Percentiles rank a stretch among this genome's conserved stretches.
These are phyloP conservation scores for Zangia roseola DNA, from an alignment of 768 basidiomycete genomes.

Conservation along the genomic window DNA sequence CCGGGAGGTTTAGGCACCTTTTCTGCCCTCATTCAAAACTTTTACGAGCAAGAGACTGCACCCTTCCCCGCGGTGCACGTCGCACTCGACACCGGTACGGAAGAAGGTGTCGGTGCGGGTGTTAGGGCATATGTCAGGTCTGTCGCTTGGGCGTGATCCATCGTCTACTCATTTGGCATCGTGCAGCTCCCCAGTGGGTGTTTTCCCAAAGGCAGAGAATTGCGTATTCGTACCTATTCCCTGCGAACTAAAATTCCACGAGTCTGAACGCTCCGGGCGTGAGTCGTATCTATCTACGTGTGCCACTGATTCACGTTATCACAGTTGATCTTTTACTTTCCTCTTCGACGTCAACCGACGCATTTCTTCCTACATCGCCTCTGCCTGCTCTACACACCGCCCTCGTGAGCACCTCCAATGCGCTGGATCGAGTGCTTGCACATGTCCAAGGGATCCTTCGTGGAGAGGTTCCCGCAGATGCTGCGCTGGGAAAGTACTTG, in stretches of 20 bases:
- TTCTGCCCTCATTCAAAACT: slow-evolving; percentile 96
- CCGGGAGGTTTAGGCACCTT: slow-evolving; percentile 70
- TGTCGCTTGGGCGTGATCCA: slow-evolving; percentile 16
- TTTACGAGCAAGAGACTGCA: slow-evolving; percentile 89
- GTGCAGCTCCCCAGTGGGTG: slow-evolving; percentile 80
- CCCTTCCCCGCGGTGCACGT: slow-evolving; percentile 90
- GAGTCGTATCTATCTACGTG: slow-evolving; percentile 33
- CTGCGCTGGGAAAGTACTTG: slow-evolving; percentile 85
- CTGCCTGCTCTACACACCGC: slow-evolving; percentile 51
- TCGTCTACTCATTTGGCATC: slow-evolving; percentile 8
- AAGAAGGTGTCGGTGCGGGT: slow-evolving; percentile 60
- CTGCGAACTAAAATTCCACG: slow-evolving; percentile 79
- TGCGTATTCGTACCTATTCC: slow-evolving; percentile 92
- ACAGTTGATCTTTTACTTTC: slow-evolving; percentile 79
- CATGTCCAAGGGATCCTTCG: slow-evolving; percentile 82
- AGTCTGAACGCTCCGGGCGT: slow-evolving; percentile 85
- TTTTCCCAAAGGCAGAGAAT: slow-evolving; percentile 89
- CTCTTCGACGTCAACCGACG: slow-evolving; percentile 39
- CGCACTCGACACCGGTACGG: slow-evolving; percentile 82
- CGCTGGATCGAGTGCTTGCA: slow-evolving; percentile 81
- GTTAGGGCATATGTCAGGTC: slow-evolving; percentile 88
- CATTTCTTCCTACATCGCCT: slow-evolving; percentile 50
- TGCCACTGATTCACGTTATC: slow-evolving; percentile 4
- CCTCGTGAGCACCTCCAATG: slow-evolving; percentile 63
- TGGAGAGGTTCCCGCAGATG: slow-evolving; percentile 77